phyloP scores from a whole-genome alignment of 2,329 filamentous ascomycete species.

The Beauveria sp. region DNA sequence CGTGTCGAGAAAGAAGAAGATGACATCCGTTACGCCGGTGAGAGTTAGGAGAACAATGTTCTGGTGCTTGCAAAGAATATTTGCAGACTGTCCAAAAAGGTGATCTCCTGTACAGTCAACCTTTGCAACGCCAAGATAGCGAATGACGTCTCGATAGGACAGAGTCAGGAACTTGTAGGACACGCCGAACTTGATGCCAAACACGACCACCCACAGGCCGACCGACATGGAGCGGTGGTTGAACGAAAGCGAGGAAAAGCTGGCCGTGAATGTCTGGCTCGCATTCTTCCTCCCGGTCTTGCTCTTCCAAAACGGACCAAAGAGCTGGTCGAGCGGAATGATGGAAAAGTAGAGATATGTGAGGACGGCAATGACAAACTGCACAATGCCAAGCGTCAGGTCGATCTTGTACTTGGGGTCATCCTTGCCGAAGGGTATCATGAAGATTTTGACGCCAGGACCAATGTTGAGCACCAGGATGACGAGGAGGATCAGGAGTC shows the following conservation, averaged over 20 bases:
- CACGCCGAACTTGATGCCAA: conserved; percentile 83
- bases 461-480: conserved; percentile 77
- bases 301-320: conserved; percentile 90
- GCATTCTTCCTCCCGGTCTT: conserved; percentile 73
- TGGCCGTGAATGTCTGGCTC: conserved; percentile 96
- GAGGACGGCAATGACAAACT: conserved; percentile 82
- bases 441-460: conserved; percentile 81
- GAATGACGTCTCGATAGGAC: conserved; percentile 87
- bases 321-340: conserved; percentile 90
- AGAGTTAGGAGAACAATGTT: conserved; percentile 75
- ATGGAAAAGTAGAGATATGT: conserved; percentile 91
- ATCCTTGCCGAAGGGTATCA: conserved; percentile 33
- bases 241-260: conserved; percentile 75
- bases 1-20: conserved; percentile 97
- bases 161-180: conserved; percentile 91
- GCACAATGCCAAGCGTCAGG: conserved; percentile 75
- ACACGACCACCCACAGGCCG: conserved; percentile 83
- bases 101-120: conserved; percentile 71
- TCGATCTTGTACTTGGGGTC: conserved; percentile 36
- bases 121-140: conserved; percentile 77
- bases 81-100: conserved; percentile 39
- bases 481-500: conserved; percentile 71
- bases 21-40: conserved; percentile 78
- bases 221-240: conserved; percentile 98
- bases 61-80: conserved; percentile 69